Base-by-base conservation (phyloP, 495 filamentous ascomycete species). In the Venustampulla echinocandica region DNA sequence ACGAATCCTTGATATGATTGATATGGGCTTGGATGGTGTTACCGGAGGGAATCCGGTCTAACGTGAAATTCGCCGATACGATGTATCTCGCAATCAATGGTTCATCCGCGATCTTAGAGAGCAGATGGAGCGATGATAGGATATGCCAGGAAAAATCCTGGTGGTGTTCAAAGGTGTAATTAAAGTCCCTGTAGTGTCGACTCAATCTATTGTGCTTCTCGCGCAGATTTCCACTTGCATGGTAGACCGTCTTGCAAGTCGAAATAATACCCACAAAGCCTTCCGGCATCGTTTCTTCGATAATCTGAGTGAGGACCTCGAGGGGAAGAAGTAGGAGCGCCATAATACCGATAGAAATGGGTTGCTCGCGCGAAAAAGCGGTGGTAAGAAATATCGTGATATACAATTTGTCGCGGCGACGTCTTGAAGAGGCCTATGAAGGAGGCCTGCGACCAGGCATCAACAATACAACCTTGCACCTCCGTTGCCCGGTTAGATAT, bases 201-300 rank as follows among this genome's bases (percentile, higher is more conserved):
- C 20, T 44, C 11, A 44, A 15, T 7, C 14, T 18, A 18, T 44
- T 44, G 23, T 44, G 41, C 14, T n/a, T 7, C 23, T 44, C 14
- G 10, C n/a, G 13, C 4, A 30, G 20, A 3, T 1, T n/a, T 10
- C n/a, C 6, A 13, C 41, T 32, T 15, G 17, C n/a, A 14, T 19
- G 38, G 36, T 34, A 43, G 23, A 44, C 7, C 23, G 17, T 7
- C 25, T 35, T 63, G 52, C 62, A 68, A 41, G 62, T 61, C 34
- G 61, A 52, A 30, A 57, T 61, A 34, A 68, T 21, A 49, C 57
- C 62, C 52, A 65, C 63, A 44, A 68, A 62, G 27, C 63, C 61
- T 45, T 63, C 52, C 47, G 64, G 59, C 52, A 63, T 40, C 47
- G 56, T 53, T 43, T 57, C 50, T 42, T 40, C 42, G 38, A 61